Conservation (phyloP, 106 monocot genomes). For the Gastrodia elata region DNA sequence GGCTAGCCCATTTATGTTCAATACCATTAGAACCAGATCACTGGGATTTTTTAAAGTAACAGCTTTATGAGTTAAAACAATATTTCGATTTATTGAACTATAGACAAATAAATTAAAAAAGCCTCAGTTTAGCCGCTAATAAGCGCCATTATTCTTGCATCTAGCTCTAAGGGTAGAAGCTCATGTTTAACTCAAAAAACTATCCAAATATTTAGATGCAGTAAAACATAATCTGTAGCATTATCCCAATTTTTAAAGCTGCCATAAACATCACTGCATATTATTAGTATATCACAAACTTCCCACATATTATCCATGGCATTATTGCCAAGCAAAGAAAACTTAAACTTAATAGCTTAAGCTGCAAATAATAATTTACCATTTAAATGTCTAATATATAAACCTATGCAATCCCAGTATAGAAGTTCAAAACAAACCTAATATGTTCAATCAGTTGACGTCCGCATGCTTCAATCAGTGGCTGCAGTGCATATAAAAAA, state of each 20-base stretch:
- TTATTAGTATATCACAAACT: background rate
- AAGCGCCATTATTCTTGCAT: no score
- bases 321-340: background rate
- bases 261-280: background rate
- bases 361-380: background rate
- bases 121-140: no score
- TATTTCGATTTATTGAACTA: no score
- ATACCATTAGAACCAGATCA: no score
- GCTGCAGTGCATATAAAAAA: slow-evolving; percentile 32
- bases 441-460: slow-evolving; percentile 89
- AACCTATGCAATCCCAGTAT: background rate
- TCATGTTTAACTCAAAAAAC: background rate
- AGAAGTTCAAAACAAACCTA: slow-evolving; percentile 32
- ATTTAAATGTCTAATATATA: background rate
- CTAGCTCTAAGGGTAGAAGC: background rate
- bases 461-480: slow-evolving; percentile 66
- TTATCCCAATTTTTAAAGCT: background rate
- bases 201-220: no score
- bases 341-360: background rate
- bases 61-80: no score
- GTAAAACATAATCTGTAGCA: no score
- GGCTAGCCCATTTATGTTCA: no score
- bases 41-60: no score
- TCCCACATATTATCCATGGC: background rate
- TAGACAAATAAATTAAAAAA: no score